Evolutionary conservation across 1,139 yeast species (phyloP).

Genomic region (Saccharomyces hybrid): DNA sequence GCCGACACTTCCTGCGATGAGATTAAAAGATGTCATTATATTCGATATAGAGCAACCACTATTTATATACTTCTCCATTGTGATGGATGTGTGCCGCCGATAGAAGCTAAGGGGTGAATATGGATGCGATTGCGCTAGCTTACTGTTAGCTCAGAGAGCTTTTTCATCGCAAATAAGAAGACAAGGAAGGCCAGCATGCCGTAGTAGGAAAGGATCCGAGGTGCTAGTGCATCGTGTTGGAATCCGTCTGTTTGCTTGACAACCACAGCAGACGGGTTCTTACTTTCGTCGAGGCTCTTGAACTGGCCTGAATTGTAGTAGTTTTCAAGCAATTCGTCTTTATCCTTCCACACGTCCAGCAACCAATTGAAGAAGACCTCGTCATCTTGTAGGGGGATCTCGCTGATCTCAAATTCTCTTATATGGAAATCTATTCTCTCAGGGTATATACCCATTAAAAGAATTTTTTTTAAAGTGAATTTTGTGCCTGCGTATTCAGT

Average conservation of each 20-base stretch:
- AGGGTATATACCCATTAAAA: slow-evolving; percentile 66
- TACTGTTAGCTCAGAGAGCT: background rate
- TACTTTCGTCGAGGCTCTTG: slow-evolving; percentile 7
- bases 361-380: slow-evolving; percentile 70
- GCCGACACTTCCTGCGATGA: background rate
- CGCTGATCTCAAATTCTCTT: slow-evolving; percentile 45
- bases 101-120: background rate
- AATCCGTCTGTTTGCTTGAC: background rate
- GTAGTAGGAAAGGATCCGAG: background rate
- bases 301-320: slow-evolving; percentile 54
- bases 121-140: background rate
- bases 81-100: background rate
- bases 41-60: background rate
- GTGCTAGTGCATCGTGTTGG: background rate
- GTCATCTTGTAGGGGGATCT: slow-evolving; percentile 57
- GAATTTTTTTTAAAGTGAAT: slow-evolving; percentile 55
- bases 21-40: background rate
- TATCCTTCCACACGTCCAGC: slow-evolving; percentile 57
- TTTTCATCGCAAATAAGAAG: background rate
- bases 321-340: slow-evolving; percentile 58
- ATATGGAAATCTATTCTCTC: slow-evolving; percentile 51
- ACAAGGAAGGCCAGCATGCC: background rate
- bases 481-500: slow-evolving; percentile 69
- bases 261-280: background rate
- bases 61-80: background rate